Conservation (phyloP, 2,329 filamentous ascomycete genomes). For the Cladosporium halotolerans region DNA sequence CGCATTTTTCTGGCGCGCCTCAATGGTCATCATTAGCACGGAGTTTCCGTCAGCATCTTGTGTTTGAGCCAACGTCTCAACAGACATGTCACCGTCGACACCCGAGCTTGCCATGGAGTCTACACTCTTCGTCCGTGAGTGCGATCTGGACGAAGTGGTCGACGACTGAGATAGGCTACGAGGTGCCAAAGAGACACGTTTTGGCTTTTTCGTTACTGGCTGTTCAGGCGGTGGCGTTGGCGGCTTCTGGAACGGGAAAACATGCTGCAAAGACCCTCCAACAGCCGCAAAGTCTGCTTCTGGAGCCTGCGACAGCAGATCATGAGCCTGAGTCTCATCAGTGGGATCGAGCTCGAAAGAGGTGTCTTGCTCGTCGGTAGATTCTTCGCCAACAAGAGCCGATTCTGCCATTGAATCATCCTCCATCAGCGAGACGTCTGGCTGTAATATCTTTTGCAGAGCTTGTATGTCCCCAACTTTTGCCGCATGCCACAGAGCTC, state of each 20-base stretch:
- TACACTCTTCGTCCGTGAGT: slow-evolving; percentile 72
- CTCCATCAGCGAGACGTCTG: slow-evolving; percentile 28
- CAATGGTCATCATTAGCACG: slow-evolving; percentile 54
- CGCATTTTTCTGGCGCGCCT: slow-evolving; percentile 60
- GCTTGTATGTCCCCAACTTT: slow-evolving; percentile 69
- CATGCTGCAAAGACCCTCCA: slow-evolving; percentile 60
- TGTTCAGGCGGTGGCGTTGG: slow-evolving; percentile 40
- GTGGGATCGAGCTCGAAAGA: slow-evolving; percentile 8
- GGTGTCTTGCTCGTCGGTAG: slow-evolving; percentile 17
- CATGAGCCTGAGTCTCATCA: background rate
- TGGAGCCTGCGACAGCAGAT: background rate
- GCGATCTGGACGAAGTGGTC: slow-evolving; percentile 62
- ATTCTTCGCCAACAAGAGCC: slow-evolving; percentile 16
- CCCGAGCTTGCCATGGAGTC: slow-evolving; percentile 61
- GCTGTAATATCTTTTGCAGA: slow-evolving; percentile 74
- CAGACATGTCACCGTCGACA: slow-evolving; percentile 79
- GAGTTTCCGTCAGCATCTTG: slow-evolving; percentile 69
- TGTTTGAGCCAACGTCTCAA: slow-evolving; percentile 69
- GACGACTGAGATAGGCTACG: slow-evolving; percentile 84
- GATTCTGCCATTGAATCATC: slow-evolving; percentile 17
- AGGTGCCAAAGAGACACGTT: slow-evolving; percentile 71
- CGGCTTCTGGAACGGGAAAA: slow-evolving; percentile 80
- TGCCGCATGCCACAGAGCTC: slow-evolving; percentile 78
- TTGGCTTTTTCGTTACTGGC: slow-evolving; percentile 57
- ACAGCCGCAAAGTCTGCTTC: slow-evolving; percentile 20